phyloP scores from a whole-genome alignment of 441 rosid species.

The Jatropha podagrica region DNA sequence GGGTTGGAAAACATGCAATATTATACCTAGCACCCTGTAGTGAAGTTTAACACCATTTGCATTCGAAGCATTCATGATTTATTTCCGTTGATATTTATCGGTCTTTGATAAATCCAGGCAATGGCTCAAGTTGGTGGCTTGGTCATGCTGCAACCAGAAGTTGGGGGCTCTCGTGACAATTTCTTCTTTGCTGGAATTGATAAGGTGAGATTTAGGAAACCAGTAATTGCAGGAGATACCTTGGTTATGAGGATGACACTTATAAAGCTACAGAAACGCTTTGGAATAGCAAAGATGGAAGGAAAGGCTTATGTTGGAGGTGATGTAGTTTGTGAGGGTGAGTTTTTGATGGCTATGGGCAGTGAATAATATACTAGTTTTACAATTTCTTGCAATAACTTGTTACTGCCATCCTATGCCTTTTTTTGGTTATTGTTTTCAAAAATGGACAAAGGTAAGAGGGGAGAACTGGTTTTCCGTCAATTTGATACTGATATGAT shows the following conservation, averaged over 20 bases:
- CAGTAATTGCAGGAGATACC: slow-evolving; percentile 89
- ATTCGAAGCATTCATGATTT: not conserved
- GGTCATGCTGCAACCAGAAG: slow-evolving; percentile 87
- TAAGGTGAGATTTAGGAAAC: slow-evolving; percentile 81
- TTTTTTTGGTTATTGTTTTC: too few relatives aligned
- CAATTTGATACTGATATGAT: too few relatives aligned
- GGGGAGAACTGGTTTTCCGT: too few relatives aligned
- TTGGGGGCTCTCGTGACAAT: slow-evolving; percentile 68
- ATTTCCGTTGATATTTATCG: not conserved
- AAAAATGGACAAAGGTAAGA: too few relatives aligned
- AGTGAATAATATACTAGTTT: slow-evolving; percentile 28
- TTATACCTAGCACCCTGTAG: not conserved
- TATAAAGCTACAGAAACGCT: slow-evolving; percentile 74
- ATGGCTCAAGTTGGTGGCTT: slow-evolving; percentile 93
- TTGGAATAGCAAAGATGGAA: slow-evolving; percentile 73
- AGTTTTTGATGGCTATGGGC: slow-evolving; percentile 81
- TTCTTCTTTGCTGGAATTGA: slow-evolving; percentile 85
- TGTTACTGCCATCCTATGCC: too few relatives aligned
- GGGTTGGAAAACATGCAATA: not conserved
- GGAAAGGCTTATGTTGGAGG: slow-evolving; percentile 67
- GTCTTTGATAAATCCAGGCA: slow-evolving; percentile 43
- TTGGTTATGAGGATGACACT: slow-evolving; percentile 91
- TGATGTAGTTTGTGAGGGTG: slow-evolving; percentile 75
- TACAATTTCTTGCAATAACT: too few relatives aligned
- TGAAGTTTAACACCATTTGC: not conserved